Base-by-base conservation (phyloP, 805 yeast species). In the Danielia reshetovae region DNA sequence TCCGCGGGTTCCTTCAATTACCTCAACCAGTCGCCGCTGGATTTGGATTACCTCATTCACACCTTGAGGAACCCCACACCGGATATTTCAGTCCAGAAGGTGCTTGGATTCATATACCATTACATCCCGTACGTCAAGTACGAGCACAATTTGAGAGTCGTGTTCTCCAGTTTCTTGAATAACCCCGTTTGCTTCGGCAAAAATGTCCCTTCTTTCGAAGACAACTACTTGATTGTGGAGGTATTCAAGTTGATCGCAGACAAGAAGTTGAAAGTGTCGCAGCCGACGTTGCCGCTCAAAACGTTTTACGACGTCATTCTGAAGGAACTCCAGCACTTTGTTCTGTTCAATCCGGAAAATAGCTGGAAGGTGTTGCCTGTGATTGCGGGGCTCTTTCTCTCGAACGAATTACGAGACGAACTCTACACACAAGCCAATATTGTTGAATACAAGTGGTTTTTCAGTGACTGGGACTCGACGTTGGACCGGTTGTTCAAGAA, bases 51-150 rank as follows among this genome's bases (percentile, higher is more conserved):
- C 36, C 45, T 75, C 21, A 54, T 75, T 8, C 48, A 70, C 38
- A 72, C 73, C 15, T 46, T 75, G 17, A 40, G 71, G 22, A 54
- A 56, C 39, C 77, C 79, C 0, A 49, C 45, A 14, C 42, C 57
- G 2, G 48, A 57, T 7, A 50, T 54, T 39, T 57, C 60, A 22
- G 58, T 48, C 24, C 52, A 48, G 14, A 58, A 55, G 35, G 46
- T 67, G 4, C 44, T 74, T 12, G 73, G 79, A 1, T 71, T 72
- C 47, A 35, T 75, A 15, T 74, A 68, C 34, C 69, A 74, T 46
- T 75, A 75, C 45, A 51, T 73, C 34, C 80, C 81, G 1, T 68
- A 52, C 30, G 55, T 75, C 32, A 74, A 72, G 46, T 62, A 65
- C 33, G 70, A 65, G 42, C 60, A 60, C 36, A 75, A 75, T 48